A percentile compares a stretch with the other conserved stretches of the same genome.
These are phyloP conservation scores for Phlebiopsis flavidoalba DNA, from an alignment of 768 basidiomycete species.

Conservation along the genomic window DNA sequence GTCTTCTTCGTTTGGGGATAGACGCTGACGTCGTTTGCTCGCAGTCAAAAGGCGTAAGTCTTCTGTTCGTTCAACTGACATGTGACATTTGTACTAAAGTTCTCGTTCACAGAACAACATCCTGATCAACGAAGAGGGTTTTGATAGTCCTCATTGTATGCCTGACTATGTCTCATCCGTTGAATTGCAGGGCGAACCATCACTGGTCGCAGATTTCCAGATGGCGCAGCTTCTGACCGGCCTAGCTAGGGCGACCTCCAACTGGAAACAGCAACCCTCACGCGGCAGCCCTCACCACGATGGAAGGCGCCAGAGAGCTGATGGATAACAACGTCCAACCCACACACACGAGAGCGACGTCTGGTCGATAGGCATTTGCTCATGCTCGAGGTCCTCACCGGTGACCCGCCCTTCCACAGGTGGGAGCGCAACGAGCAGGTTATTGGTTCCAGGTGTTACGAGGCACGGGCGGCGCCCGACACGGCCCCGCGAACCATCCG, in stretches of 20 bases:
- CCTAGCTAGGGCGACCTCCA: slow-evolving; percentile 41
- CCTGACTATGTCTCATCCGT: neutral
- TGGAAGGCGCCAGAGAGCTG: slow-evolving; percentile 50
- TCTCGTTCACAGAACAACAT: neutral
- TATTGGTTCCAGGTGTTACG: slow-evolving; percentile 38
- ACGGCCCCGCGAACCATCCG: slow-evolving; percentile 32
- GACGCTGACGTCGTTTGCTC: no score
- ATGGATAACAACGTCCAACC: neutral
- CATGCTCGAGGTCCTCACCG: slow-evolving; percentile 1
- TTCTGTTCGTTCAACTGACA: neutral
- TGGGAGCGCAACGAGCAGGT: slow-evolving; percentile 46
- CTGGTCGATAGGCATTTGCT: neutral
- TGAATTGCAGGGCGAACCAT: slow-evolving; percentile 40
- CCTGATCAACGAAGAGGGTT: neutral
- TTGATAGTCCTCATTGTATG: neutral
- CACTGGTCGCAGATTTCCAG: slow-evolving; percentile 59
- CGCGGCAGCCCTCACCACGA: slow-evolving; percentile 41
- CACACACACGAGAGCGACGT: neutral
- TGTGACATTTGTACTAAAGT: neutral
- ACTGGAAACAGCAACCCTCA: slow-evolving; percentile 38
- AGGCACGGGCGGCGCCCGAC: slow-evolving; percentile 33
- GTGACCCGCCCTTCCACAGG: slow-evolving; percentile 51
- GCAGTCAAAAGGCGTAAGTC: neutral
- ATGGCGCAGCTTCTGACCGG: slow-evolving; percentile 59
- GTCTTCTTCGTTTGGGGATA: neutral